Conservation (phyloP, 2,329 filamentous ascomycete species). For the Phaeophleospora eucalypticola region DNA sequence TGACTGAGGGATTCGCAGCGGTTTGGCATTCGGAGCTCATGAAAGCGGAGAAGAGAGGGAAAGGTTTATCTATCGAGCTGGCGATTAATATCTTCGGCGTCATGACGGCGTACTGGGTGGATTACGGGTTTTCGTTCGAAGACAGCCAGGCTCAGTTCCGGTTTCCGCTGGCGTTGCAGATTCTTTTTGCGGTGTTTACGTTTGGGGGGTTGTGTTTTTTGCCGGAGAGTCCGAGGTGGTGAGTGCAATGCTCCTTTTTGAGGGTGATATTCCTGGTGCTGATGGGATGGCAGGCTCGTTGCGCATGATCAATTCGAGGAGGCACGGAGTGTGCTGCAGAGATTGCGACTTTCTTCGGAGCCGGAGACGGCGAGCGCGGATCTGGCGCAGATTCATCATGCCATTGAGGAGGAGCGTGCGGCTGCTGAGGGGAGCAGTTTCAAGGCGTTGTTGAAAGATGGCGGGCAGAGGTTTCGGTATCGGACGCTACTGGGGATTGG, state of each 20-base stretch:
- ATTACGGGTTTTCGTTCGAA: conserved; percentile 35
- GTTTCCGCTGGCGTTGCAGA: conserved; percentile 45
- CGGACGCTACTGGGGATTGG: conserved; percentile 26
- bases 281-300: conserved; percentile 13
- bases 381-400: conserved; percentile 45
- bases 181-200: conserved; percentile 35
- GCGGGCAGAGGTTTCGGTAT: conserved; percentile 41
- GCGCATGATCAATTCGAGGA: conserved; percentile 26
- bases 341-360: conserved; percentile 28
- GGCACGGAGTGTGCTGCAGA: conserved; percentile 28
- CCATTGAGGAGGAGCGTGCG: conserved; percentile 34
- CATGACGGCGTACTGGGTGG: conserved; percentile 18
- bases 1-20: conserved; percentile 18
- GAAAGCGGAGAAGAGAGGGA: conserved; percentile 40
- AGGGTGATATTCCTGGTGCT: no score
- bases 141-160: conserved; percentile 36
- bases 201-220: conserved; percentile 36
- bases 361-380: conserved; percentile 22
- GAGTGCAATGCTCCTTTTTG: conserved; percentile 15
- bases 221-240: conserved; percentile 38
- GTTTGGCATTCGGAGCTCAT: conserved; percentile 44
- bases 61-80: conserved; percentile 26
- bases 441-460: conserved; percentile 40
- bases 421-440: conserved; percentile 27
- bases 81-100: conserved; percentile 36